Percentiles rank a stretch among this genome's conserved stretches.
Conservation (phyloP, 768 basidiomycete species). For the Trametes meyenii region DNA sequence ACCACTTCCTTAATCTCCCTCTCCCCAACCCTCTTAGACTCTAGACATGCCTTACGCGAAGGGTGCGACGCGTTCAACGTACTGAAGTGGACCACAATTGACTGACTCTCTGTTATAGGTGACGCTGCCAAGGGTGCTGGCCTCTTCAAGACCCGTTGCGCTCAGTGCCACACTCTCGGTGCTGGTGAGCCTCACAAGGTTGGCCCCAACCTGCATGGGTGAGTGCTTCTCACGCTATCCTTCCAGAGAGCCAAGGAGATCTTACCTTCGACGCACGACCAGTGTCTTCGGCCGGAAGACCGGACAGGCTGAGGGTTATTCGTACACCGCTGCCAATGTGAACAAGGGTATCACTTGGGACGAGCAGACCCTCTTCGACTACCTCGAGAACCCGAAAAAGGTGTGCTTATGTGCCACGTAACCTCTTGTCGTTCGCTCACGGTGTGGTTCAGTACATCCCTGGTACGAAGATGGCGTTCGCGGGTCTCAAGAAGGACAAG, state of each 20-base stretch:
- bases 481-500: conserved; percentile 98
- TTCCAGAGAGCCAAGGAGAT: background rate
- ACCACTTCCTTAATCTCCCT: conserved; percentile 24
- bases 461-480: conserved; percentile 98
- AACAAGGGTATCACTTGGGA: conserved; percentile 92
- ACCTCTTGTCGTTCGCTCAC: background rate
- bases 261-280: conserved; percentile 15
- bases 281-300: conserved; percentile 86
- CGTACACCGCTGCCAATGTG: conserved; percentile 93
- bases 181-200: conserved; percentile 83
- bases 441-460: conserved; percentile 72
- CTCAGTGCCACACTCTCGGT: conserved; percentile 90
- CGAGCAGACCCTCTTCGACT: conserved; percentile 90
- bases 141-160: conserved; percentile 96
- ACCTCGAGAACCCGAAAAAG: conserved; percentile 97
- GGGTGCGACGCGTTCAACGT: conserved; percentile 36
- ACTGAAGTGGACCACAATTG: background rate
- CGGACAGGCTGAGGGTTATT: conserved; percentile 83
- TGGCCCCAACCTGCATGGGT: conserved; percentile 96
- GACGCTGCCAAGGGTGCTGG: conserved; percentile 87
- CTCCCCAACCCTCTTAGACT: conserved; percentile 31
- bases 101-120: conserved; percentile 47
- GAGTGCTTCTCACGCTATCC: conserved; percentile 32
- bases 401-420: conserved; percentile 43
- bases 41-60: conserved; percentile 46